phyloP scores from a whole-genome alignment of 2,329 filamentous ascomycete genomes.

The Leptoxyphium fumago region DNA sequence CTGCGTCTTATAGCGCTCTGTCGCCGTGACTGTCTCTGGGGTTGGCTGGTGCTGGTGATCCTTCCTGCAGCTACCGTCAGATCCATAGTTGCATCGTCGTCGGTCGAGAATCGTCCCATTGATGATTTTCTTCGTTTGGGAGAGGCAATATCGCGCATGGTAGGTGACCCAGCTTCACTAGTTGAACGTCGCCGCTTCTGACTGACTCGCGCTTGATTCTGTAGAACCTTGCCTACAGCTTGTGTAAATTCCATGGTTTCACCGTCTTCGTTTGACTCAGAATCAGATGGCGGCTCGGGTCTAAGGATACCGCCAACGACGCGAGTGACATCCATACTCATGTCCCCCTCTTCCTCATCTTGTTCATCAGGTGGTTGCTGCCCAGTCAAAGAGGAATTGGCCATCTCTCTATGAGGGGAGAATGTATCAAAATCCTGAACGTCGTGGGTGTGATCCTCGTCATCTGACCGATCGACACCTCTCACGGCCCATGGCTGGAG shows the following conservation, averaged over 20 bases:
- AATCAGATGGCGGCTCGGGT: conserved; percentile 18
- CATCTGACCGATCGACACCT: conserved; percentile 31
- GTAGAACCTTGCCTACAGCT: conserved; percentile 36
- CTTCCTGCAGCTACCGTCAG: conserved; percentile 24
- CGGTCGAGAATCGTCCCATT: conserved; percentile 17
- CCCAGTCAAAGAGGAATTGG: conserved; percentile 9
- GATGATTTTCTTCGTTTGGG: conserved; percentile 25
- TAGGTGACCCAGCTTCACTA: conserved; percentile 20
- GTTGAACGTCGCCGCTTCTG: conserved; percentile 30
- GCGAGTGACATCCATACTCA: conserved; percentile 90
- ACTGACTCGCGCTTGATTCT: conserved; percentile 5
- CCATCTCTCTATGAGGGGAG: conserved; percentile 27
- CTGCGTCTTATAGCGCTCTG: conserved; percentile 21
- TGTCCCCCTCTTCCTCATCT: conserved; percentile 41
- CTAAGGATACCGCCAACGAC: conserved; percentile 66
- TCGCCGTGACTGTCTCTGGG: conserved; percentile 13
- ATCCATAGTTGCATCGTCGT: conserved; percentile 28
- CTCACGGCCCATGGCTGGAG: conserved; percentile 56
- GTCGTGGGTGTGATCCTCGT: conserved; percentile 24
- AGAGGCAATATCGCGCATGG: conserved; percentile 3
- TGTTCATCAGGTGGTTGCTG: conserved; percentile 12
- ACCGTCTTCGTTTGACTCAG: conserved; percentile 24
- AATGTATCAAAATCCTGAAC: conserved; percentile 14
- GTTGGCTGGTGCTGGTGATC: conserved; percentile 14
- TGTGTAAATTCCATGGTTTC: conserved; percentile 43